These are phyloP conservation scores for Leptographium wingfieldii DNA, from an alignment of 2,329 filamentous ascomycete species.

Conservation along the genomic window DNA sequence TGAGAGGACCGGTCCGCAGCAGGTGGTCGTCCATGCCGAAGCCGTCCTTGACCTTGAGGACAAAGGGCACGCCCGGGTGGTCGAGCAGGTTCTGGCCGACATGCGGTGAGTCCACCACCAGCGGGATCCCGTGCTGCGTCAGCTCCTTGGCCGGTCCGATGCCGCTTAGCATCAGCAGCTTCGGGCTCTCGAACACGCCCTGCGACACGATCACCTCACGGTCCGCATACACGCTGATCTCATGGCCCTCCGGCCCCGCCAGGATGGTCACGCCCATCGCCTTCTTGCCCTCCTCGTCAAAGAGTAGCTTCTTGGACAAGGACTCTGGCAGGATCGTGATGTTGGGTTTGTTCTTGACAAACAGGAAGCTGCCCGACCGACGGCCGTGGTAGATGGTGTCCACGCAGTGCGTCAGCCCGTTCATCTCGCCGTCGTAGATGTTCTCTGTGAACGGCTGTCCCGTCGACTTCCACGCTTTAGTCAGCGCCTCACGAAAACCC, in stretches of 20 bases:
- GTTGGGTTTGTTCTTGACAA: constrained; percentile 39
- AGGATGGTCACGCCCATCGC: constrained; percentile 35
- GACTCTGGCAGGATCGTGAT: constrained; percentile 35
- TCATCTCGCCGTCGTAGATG: constrained; percentile 42
- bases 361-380: constrained; percentile 38
- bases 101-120: constrained; percentile 43
- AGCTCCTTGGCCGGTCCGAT: constrained; percentile 45
- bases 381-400: constrained; percentile 46
- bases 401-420: constrained; percentile 38
- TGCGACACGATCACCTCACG: constrained; percentile 34
- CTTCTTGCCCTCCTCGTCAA: constrained; percentile 26
- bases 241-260: constrained; percentile 19
- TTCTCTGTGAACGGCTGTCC: constrained; percentile 38
- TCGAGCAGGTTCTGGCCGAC: constrained; percentile 55
- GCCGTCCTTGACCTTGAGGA: constrained; percentile 31
- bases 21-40: constrained; percentile 27
- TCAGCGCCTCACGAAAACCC: constrained; percentile 36
- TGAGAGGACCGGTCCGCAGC: constrained; percentile 23
- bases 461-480: constrained; percentile 38
- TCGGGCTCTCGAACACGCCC: constrained; percentile 51
- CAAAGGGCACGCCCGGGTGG: constrained; percentile 40
- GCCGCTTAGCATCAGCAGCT: constrained; percentile 53
- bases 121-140: constrained; percentile 35
- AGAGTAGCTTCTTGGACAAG: constrained; percentile 35
- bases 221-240: constrained; percentile 32